Percentiles rank a stretch among this genome's conserved stretches.
phyloP scores from a whole-genome alignment of 2,329 filamentous ascomycete species.

The Exophiala bonariae region DNA sequence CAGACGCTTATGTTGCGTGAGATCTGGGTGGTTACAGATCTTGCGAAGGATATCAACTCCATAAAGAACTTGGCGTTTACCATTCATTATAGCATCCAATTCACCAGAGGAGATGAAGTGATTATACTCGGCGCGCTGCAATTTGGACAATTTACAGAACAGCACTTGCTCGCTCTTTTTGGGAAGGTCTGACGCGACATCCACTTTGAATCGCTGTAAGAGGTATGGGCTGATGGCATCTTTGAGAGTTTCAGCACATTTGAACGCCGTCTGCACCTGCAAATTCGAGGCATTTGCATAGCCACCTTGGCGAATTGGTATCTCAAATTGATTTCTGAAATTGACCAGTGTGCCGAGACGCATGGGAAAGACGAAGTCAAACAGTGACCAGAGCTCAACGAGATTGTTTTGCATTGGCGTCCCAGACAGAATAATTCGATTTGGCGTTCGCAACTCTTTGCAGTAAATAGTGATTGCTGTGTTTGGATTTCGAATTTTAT shows the following conservation, averaged over 20 bases:
- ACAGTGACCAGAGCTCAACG: conserved; percentile 91
- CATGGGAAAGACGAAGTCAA: conserved; percentile 98
- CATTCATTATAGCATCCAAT: conserved; percentile 76
- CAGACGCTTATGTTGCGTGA: conserved; percentile 66
- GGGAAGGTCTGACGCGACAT: conserved; percentile 89
- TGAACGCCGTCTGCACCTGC: conserved; percentile 90
- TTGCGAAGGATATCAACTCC: conserved; percentile 92
- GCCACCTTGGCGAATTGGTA: conserved; percentile 88
- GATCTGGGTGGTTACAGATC: conserved; percentile 95
- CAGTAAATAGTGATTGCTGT: conserved; percentile 92
- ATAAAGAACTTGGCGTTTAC: conserved; percentile 76
- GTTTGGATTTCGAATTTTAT: conserved; percentile 97
- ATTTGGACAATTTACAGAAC: conserved; percentile 85
- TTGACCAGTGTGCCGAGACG: conserved; percentile 86
- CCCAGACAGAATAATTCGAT: conserved; percentile 89
- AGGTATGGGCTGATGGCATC: conserved; percentile 92
- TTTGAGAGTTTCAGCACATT: conserved; percentile 90
- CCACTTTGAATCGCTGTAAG: conserved; percentile 85
- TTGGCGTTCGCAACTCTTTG: conserved; percentile 87
- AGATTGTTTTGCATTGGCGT: conserved; percentile 98
- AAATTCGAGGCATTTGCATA: conserved; percentile 94
- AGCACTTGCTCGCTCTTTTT: conserved; percentile 96
- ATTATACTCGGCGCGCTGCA: conserved; percentile 79
- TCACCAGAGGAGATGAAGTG: conserved; percentile 79
- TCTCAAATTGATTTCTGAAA: conserved; percentile 88